Percentiles rank a stretch among this genome's conserved stretches.
Evolutionary conservation across 2,329 filamentous ascomycete species (phyloP).

Genomic region (Blastomyces silverae): DNA sequence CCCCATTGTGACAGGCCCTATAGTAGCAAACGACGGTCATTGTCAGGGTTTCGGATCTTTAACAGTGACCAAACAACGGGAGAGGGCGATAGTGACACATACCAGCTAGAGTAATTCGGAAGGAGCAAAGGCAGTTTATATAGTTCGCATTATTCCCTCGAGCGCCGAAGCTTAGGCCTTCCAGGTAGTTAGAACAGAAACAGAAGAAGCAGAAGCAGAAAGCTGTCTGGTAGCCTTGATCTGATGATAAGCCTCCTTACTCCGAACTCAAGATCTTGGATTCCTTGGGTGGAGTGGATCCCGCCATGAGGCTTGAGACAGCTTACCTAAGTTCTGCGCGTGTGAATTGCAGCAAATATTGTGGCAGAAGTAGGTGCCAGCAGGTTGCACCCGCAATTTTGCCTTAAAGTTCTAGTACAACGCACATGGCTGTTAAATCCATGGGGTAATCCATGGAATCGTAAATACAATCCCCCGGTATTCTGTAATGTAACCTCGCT

Average conservation of each 20-base stretch:
- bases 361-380: neutral
- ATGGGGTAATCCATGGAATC: neutral
- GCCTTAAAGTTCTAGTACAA: neutral
- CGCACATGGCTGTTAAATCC: neutral
- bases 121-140: neutral
- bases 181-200: neutral
- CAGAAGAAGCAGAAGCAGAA: neutral
- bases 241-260: neutral
- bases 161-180: neutral
- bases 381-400: neutral
- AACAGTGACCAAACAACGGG: neutral
- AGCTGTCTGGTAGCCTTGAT: neutral
- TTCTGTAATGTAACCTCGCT: neutral
- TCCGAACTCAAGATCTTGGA: neutral
- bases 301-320: neutral
- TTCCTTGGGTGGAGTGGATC: neutral
- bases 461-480: slow-evolving; percentile 3
- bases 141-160: neutral
- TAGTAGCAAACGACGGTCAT: neutral
- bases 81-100: neutral
- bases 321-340: neutral
- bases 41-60: slow-evolving; percentile 6
- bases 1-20: neutral
- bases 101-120: neutral
- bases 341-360: neutral